Evolutionary conservation across 768 basidiomycete species (phyloP), one percentile per base, ranked within the genome.

Genomic region (Collybia sordida): DNA sequence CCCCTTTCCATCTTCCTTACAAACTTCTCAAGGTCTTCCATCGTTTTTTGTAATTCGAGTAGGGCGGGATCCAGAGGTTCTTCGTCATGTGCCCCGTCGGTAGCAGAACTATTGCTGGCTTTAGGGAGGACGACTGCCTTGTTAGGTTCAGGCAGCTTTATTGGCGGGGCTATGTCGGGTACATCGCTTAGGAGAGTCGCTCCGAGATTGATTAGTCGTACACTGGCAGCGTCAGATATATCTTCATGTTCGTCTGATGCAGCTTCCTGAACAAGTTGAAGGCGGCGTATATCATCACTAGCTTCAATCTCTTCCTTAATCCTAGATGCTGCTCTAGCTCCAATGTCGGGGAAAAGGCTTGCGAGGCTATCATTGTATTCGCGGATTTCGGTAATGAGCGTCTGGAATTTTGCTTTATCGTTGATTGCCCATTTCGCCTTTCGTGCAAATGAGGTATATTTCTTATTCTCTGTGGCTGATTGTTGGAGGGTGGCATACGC

Each of bases 261-360:
- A 7, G 42, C 42, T 25, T 43, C 42, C 23, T 25, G 19, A 2
- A 43, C 23, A 12, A 43, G 42, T 28, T 25, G 42, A 4, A 43
- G 23, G n/a, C 23, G 28, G 14, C 42, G 42, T 21, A 43, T 25
- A 23, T 43, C 42, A 28, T 43, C 19, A 15, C 42, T 43, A 8
- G 19, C 42, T 24, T 8, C 42, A 17, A 43, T 43, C 3, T 43
- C 42, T 15, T 43, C 42, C 18, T 28, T 23, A 15, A 43, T 23
- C 19, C 6, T 19, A 7, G 23, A 9, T 14, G 17, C 28, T 24
- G 42, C 28, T 28, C 18, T 17, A 25, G 42, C 14, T 25, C 23
- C 17, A 25, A 43, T 28, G n/a, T 43, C 42, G 12, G 42, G 42
- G 42, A 43, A 43, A 17, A 43, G 42, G 42, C 22, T 43, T 23